Evolutionary conservation across 2,329 filamentous ascomycete genomes (phyloP).

Genomic region (Fusarium stilboides): DNA sequence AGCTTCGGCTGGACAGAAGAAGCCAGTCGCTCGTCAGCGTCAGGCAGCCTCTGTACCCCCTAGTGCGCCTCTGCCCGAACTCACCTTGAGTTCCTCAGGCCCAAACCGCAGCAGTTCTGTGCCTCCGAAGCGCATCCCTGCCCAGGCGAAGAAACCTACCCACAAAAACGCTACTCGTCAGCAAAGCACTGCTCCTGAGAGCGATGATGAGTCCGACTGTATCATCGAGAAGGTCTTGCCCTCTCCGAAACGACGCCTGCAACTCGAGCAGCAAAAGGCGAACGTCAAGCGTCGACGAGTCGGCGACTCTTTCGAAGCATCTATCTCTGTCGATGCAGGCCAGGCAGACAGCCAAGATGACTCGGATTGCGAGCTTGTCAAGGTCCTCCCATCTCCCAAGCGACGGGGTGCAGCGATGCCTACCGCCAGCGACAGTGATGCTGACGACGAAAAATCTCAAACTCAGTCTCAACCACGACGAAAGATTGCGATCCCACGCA

Average conservation of each 20-base stretch:
- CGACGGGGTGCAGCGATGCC: neutral
- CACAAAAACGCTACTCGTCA: neutral
- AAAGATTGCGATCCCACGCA: constrained; percentile 10
- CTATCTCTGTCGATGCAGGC: neutral
- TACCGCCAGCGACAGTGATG: constrained; percentile 8
- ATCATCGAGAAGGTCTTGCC: constrained; percentile 37
- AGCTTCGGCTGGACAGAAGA: neutral
- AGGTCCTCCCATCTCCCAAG: constrained; percentile 13
- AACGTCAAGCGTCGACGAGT: constrained; percentile 35
- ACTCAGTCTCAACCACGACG: neutral
- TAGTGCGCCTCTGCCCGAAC: neutral
- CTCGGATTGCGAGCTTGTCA: constrained; percentile 27
- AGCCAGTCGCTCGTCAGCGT: neutral
- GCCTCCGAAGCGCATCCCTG: neutral
- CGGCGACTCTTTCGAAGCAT: neutral
- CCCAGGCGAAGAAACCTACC: neutral
- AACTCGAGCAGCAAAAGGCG: neutral
- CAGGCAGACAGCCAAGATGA: neutral
- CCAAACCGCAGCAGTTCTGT: neutral
- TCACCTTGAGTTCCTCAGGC: neutral
- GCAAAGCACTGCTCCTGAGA: neutral
- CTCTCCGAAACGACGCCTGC: constrained; percentile 24
- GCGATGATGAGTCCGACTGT: constrained; percentile 35
- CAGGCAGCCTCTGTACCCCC: constrained; percentile 8
- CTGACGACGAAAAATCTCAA: constrained; percentile 12